A percentile compares a stretch with the other conserved stretches of the same genome.
phyloP scores from a whole-genome alignment of 1,139 yeast genomes.

The Hemisphaericaspora xylanilytica region DNA sequence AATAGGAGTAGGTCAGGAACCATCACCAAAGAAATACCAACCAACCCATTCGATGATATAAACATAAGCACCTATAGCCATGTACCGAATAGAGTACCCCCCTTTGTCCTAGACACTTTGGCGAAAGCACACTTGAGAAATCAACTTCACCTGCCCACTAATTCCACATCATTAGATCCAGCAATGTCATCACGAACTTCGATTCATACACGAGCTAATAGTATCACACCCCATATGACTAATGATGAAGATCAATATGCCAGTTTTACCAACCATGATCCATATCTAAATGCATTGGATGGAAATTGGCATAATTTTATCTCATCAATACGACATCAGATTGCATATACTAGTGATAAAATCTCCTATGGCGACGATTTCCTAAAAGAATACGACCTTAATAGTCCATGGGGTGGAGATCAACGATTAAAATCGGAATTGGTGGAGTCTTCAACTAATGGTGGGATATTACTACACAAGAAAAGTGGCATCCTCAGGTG shows the following conservation, averaged over 20 bases:
- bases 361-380: slow-evolving; percentile 23
- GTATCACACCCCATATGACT: neutral
- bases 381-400: slow-evolving; percentile 23
- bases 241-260: slow-evolving; percentile 32
- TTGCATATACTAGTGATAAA: slow-evolving; percentile 32
- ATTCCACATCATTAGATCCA: neutral
- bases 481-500: slow-evolving; percentile 5
- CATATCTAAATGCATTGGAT: slow-evolving; percentile 37
- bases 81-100: slow-evolving; percentile 47
- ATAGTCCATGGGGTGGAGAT: slow-evolving; percentile 69
- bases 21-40: neutral
- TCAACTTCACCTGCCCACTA: slow-evolving; percentile 18
- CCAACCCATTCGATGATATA: slow-evolving; percentile 26
- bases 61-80: slow-evolving; percentile 35
- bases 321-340: slow-evolving; percentile 36
- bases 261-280: slow-evolving; percentile 36
- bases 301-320: slow-evolving; percentile 41
- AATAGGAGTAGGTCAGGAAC: neutral
- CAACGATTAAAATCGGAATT: slow-evolving; percentile 56
- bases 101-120: slow-evolving; percentile 56
- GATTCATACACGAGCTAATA: neutral
- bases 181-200: neutral
- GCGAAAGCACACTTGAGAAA: slow-evolving; percentile 45
- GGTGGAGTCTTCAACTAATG: slow-evolving; percentile 30
- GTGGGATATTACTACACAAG: slow-evolving; percentile 4